These are phyloP conservation scores for Phallus indusiatus DNA, from an alignment of 768 basidiomycete genomes.

Conservation along the genomic window DNA sequence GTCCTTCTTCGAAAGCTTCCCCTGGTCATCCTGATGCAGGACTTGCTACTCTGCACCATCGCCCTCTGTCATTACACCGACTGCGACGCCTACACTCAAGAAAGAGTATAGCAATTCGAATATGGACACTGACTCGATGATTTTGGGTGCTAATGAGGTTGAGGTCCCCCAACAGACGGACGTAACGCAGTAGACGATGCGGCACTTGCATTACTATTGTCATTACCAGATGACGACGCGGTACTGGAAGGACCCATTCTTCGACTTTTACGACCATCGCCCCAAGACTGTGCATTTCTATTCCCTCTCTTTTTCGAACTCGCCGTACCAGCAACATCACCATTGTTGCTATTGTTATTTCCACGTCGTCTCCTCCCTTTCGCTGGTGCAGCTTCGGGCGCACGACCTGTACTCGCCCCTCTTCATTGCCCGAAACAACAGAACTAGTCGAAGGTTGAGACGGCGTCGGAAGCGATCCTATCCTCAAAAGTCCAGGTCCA, in stretches of 20 bases:
- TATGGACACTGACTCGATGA: neutral
- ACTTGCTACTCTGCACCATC: neutral
- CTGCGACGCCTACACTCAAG: slow-evolving; percentile 37
- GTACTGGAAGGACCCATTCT: slow-evolving; percentile 9
- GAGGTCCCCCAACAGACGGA: too few species aligned
- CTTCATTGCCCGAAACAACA: too few species aligned
- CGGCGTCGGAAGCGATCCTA: slow-evolving; percentile 1
- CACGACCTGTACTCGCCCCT: slow-evolving; percentile 1
- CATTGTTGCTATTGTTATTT: slow-evolving; percentile 8
- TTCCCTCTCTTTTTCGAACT: slow-evolving; percentile 25
- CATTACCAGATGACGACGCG: slow-evolving; percentile 28
- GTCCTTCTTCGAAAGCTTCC: slow-evolving; percentile 21
- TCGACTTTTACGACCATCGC: slow-evolving; percentile 11
- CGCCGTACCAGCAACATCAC: neutral
- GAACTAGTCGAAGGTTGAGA: neutral
- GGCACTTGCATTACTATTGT: slow-evolving; percentile 23
- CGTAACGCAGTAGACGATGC: too few species aligned
- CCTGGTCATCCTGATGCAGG: slow-evolving; percentile 17
- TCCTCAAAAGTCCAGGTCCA: neutral
- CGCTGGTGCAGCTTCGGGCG: neutral
- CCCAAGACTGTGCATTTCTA: slow-evolving; percentile 7
- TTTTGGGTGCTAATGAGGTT: too few species aligned
- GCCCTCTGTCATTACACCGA: slow-evolving; percentile 22
- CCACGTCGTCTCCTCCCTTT: slow-evolving; percentile 17
- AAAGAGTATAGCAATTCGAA: slow-evolving; percentile 51